These are phyloP conservation scores for Penicillium sp. DNA, from an alignment of 2,329 filamentous ascomycete genomes.

Conservation along the genomic window DNA sequence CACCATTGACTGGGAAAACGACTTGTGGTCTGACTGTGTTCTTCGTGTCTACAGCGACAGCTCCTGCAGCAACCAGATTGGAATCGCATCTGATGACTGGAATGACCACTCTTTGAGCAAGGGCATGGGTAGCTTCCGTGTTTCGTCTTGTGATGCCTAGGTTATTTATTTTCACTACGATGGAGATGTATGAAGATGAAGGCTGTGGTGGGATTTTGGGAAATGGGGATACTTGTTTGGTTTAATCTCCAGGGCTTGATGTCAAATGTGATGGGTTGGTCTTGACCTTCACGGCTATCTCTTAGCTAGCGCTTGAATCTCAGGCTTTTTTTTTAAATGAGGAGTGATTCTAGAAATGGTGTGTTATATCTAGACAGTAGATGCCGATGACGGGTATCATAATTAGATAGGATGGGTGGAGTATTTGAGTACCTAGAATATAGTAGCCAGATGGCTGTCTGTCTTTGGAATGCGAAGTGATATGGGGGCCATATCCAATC, in stretches of 20 bases:
- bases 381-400: neutral
- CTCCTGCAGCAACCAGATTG: conserved; percentile 8
- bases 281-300: neutral
- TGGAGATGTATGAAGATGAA: neutral
- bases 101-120: conserved; percentile 4
- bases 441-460: no score
- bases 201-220: neutral
- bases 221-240: neutral
- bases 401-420: neutral
- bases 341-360: neutral
- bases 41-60: conserved; percentile 10
- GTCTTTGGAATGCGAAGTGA: no score
- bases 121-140: conserved; percentile 6
- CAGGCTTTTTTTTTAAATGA: neutral
- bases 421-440: neutral
- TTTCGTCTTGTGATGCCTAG: neutral
- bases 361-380: neutral
- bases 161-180: neutral
- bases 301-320: neutral
- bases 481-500: no score
- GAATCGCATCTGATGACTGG: conserved; percentile 10
- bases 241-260: neutral
- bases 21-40: conserved; percentile 3
- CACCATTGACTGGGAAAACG: conserved; percentile 8
- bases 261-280: neutral